phyloP scores from a whole-genome alignment of 176 grass and related monocot species.

The Cenchrus americanus region DNA sequence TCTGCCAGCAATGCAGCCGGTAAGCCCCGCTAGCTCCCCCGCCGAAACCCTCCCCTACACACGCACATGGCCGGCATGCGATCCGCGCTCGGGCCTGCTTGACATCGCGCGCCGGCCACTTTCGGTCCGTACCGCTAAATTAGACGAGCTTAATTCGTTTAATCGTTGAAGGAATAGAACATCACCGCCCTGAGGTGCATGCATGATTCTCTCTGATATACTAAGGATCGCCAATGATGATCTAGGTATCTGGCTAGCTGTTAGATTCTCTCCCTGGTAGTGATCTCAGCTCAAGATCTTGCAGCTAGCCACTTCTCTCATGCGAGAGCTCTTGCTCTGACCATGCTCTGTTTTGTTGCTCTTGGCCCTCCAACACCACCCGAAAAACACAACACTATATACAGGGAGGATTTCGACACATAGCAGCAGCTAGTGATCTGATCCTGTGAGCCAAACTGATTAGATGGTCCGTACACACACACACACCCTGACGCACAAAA shows the following conservation, averaged over 20 bases:
- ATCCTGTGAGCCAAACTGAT: not conserved
- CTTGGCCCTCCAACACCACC: not conserved
- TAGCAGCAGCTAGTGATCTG: not conserved
- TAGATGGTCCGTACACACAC: not conserved
- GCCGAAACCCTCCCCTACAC: not conserved
- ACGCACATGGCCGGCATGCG: not conserved
- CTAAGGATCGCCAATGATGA: not conserved
- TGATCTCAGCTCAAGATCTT: not conserved
- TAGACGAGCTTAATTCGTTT: constrained; percentile 5
- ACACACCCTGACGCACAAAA: not conserved
- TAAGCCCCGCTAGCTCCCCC: constrained; percentile 23
- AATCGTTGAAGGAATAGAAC: not conserved
- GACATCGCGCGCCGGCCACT: not conserved
- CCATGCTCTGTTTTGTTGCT: constrained; percentile 7
- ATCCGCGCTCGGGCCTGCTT: not conserved
- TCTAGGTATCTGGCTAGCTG: not conserved
- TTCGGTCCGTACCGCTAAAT: not conserved
- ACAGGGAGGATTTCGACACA: not conserved
- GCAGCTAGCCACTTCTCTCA: not conserved
- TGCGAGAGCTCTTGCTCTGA: not conserved
- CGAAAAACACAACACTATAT: not conserved
- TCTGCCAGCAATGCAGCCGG: constrained; percentile 99
- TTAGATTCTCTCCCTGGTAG: not conserved
- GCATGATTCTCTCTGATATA: not conserved
- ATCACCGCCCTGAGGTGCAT: not conserved